A percentile compares a stretch with the other conserved stretches of the same genome.
phyloP scores from a whole-genome alignment of 306 rosid genomes.

The Fagus crenata region DNA sequence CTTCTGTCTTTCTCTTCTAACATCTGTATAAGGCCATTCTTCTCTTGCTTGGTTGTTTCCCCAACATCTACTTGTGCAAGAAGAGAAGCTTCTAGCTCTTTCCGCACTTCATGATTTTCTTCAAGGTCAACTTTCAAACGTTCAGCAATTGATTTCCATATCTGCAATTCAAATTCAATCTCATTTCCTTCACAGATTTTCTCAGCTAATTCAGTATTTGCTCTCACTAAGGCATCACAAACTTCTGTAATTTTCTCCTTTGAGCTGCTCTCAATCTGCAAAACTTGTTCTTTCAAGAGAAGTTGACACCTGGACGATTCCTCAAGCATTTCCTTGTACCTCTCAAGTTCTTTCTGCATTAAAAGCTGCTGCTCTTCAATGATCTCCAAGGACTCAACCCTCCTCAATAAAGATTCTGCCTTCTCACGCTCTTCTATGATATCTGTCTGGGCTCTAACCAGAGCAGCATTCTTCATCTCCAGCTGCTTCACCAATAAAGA shows the following conservation, averaged over 20 bases:
- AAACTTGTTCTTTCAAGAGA: slow-evolving; percentile 39
- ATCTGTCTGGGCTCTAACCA: slow-evolving; percentile 34
- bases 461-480: slow-evolving; percentile 48
- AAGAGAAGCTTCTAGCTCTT: slow-evolving; percentile 75
- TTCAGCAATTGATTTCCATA: slow-evolving; percentile 60
- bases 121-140: slow-evolving; percentile 54
- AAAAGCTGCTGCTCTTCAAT: slow-evolving; percentile 36
- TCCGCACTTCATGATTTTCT: slow-evolving; percentile 46
- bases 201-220: slow-evolving; percentile 49
- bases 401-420: slow-evolving; percentile 34
- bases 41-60: slow-evolving; percentile 62
- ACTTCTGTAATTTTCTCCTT: slow-evolving; percentile 38
- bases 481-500: slow-evolving; percentile 53
- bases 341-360: slow-evolving; percentile 49
- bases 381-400: slow-evolving; percentile 46
- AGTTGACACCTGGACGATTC: slow-evolving; percentile 48
- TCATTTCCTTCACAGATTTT: slow-evolving; percentile 54
- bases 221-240: slow-evolving; percentile 48
- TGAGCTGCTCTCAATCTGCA: slow-evolving; percentile 32
- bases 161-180: slow-evolving; percentile 65
- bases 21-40: slow-evolving; percentile 33
- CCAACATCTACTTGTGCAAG: slow-evolving; percentile 61
- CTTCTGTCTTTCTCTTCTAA: slow-evolving; percentile 47
- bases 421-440: slow-evolving; percentile 38
- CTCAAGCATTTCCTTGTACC: slow-evolving; percentile 54